phyloP scores from a whole-genome alignment of 345 rosid genomes.

The Erysimum cheiranthoides region DNA sequence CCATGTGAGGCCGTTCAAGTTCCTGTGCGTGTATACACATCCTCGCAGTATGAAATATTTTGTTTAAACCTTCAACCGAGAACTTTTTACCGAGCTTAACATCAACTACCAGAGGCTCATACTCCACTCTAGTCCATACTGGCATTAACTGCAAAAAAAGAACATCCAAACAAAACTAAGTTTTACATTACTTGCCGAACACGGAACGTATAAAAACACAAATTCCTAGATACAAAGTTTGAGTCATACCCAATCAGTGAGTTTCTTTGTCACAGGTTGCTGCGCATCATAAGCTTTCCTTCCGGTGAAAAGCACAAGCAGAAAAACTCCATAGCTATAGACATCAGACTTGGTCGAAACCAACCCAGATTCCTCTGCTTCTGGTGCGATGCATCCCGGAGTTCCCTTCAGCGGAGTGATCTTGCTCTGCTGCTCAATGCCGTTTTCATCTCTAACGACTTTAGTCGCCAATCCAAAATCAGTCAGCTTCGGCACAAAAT shows the following conservation, averaged over 20 bases:
- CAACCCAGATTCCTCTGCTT: slow-evolving; percentile 48
- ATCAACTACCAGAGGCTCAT: background rate
- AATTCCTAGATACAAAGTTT: background rate
- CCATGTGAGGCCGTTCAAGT: background rate
- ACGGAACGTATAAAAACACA: background rate
- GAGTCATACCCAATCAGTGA: slow-evolving; percentile 28
- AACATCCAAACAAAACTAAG: background rate
- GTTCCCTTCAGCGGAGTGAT: slow-evolving; percentile 74
- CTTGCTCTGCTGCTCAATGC: slow-evolving; percentile 56
- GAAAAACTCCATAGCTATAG: slow-evolving; percentile 81
- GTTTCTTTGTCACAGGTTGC: slow-evolving; percentile 23
- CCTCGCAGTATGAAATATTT: background rate
- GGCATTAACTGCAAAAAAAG: background rate
- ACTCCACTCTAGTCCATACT: background rate
- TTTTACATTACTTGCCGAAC: background rate
- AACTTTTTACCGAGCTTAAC: background rate
- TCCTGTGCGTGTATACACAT: background rate
- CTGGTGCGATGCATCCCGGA: slow-evolving; percentile 62
- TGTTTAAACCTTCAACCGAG: slow-evolving; percentile 22
- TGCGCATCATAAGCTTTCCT: slow-evolving; percentile 55
- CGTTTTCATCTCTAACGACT: slow-evolving; percentile 45
- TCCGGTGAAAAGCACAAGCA: slow-evolving; percentile 74
- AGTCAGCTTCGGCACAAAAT: slow-evolving; percentile 45
- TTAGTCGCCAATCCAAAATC: slow-evolving; percentile 76
- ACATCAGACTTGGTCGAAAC: slow-evolving; percentile 72